A percentile compares a stretch with the other conserved stretches of the same genome.
Evolutionary conservation across 2,329 filamentous ascomycete genomes (phyloP).

Genomic region (Boeremia exigua): DNA sequence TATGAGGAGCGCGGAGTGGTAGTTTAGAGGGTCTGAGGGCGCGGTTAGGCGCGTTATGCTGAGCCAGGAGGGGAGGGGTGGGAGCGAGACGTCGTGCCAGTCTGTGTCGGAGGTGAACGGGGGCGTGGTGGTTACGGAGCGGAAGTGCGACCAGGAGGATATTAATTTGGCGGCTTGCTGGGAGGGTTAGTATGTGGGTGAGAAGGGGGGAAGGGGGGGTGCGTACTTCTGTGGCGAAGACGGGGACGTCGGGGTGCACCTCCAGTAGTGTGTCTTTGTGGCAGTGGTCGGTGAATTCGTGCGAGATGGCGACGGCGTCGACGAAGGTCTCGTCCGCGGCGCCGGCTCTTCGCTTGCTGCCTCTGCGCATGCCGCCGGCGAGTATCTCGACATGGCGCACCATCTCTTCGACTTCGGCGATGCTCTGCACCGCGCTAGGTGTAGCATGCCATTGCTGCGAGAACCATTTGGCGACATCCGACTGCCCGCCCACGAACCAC

Average conservation of each 20-base stretch:
- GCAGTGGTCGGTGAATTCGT: slow-evolving; percentile 74
- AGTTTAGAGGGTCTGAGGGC: slow-evolving; percentile 62
- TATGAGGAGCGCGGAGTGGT: slow-evolving; percentile 64
- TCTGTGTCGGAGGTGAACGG: slow-evolving; percentile 52
- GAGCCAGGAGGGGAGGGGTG: slow-evolving; percentile 65
- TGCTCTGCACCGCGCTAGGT: slow-evolving; percentile 60
- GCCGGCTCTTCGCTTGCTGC: slow-evolving; percentile 21
- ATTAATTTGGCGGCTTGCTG: slow-evolving; percentile 64
- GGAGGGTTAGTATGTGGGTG: neutral
- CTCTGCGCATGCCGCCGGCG: slow-evolving; percentile 36
- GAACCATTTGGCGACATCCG: slow-evolving; percentile 69
- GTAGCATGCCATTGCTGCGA: slow-evolving; percentile 68
- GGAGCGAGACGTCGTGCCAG: slow-evolving; percentile 55
- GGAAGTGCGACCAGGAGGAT: slow-evolving; percentile 65
- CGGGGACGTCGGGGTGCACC: slow-evolving; percentile 59
- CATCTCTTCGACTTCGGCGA: slow-evolving; percentile 62
- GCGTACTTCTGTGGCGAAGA: slow-evolving; percentile 62
- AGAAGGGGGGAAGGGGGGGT: too few relatives aligned
- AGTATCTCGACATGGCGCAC: slow-evolving; percentile 58
- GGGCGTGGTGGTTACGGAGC: slow-evolving; percentile 59
- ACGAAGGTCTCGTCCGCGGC: slow-evolving; percentile 51
- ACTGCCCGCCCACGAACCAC: slow-evolving; percentile 68
- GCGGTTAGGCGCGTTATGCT: slow-evolving; percentile 64
- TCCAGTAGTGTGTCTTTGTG: slow-evolving; percentile 66
- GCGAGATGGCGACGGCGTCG: slow-evolving; percentile 65